Conservation (phyloP, 306 rosid species). For the Biancaea sappan region DNA sequence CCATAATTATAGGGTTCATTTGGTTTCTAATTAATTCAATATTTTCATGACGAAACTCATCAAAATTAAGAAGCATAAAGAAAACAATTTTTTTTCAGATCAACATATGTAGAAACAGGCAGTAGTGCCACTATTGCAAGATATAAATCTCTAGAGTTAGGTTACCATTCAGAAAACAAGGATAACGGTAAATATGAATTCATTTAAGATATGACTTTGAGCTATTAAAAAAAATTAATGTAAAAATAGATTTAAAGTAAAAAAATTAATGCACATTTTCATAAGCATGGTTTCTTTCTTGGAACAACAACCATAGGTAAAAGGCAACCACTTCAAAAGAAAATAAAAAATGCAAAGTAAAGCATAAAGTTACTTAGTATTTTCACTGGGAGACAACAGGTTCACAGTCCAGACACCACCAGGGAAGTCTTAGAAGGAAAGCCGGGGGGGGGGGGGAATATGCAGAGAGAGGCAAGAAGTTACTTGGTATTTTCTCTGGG, state of each 20-base stretch:
- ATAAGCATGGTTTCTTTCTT: conserved; percentile 26
- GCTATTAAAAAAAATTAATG: background rate
- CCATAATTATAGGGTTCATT: background rate
- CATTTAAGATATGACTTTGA: background rate
- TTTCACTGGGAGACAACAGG: conserved; percentile 77
- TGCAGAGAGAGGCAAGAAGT: conserved; percentile 32
- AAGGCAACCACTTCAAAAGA: conserved; percentile 2
- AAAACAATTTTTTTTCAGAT: background rate
- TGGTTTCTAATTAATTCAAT: background rate
- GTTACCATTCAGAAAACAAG: conserved; percentile 15
- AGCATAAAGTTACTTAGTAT: conserved; percentile 58
- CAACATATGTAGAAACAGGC: conserved; percentile 22
- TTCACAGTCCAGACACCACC: conserved; percentile 78
- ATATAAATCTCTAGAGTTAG: conserved; percentile 7
- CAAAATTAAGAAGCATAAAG: background rate
- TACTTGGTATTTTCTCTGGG: conserved; percentile 93
- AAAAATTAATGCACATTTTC: conserved; percentile 7
- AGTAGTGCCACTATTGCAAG: conserved; percentile 1
- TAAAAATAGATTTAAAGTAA: background rate
- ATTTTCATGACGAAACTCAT: background rate
- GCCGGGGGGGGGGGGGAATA: background rate
- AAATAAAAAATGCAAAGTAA: background rate
- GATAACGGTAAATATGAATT: conserved; percentile 6
- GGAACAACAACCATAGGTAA: background rate
- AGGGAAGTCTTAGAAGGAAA: conserved; percentile 49